Conservation (phyloP, 176 grass and related monocot species). For the Aegilops bicornis region DNA sequence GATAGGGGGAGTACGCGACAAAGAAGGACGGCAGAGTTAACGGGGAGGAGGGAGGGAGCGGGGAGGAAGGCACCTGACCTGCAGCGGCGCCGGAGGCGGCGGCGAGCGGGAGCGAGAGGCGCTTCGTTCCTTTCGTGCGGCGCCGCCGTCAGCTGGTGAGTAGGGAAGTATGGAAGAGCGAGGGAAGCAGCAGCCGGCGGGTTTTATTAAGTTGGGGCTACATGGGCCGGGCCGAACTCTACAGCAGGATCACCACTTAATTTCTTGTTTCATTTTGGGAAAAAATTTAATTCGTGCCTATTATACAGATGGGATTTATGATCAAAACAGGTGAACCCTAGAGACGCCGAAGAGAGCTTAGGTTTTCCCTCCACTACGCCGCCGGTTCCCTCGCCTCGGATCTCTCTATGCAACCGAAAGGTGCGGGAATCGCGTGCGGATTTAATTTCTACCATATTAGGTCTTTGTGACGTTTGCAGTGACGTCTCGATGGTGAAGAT, state of each 20-base stretch:
- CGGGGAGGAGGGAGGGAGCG: neutral
- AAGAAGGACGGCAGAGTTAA: neutral
- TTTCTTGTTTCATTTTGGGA: neutral
- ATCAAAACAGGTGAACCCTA: neutral
- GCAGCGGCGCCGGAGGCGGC: constrained; percentile 3
- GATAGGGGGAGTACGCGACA: neutral
- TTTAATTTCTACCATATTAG: neutral
- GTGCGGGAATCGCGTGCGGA: too few species aligned
- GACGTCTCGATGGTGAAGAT: neutral
- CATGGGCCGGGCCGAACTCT: constrained; percentile 21
- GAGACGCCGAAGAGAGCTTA: neutral
- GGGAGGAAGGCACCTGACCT: neutral
- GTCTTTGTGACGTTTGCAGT: neutral
- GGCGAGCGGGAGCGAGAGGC: constrained; percentile 12
- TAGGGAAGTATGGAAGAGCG: constrained; percentile 8
- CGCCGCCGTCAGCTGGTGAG: constrained; percentile 31
- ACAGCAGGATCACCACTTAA: neutral
- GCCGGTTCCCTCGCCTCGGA: too few species aligned
- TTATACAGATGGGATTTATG: neutral
- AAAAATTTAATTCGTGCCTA: neutral
- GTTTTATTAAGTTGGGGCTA: constrained; percentile 36
- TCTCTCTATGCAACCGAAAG: neutral
- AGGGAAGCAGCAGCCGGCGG: constrained; percentile 26
- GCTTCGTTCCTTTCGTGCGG: constrained; percentile 32
- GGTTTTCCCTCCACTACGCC: neutral